These are phyloP conservation scores for Rosa chinensis DNA, from an alignment of 306 rosid species.

Conservation along the genomic window DNA sequence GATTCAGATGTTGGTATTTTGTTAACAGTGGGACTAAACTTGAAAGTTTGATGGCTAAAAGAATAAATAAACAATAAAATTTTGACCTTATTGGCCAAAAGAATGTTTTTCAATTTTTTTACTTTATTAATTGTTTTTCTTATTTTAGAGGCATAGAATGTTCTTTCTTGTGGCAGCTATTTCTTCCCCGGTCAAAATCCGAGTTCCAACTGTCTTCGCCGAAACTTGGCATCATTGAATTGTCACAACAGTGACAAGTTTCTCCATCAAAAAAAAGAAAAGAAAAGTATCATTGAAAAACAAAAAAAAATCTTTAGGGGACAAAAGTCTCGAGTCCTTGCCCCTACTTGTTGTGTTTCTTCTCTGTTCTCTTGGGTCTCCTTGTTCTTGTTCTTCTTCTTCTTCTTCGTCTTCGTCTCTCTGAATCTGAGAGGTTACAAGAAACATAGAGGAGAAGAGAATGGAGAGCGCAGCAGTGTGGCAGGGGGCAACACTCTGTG, in stretches of 20 bases:
- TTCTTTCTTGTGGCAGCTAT: background rate
- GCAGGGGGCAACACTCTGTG: conserved; percentile 69
- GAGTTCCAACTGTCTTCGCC: background rate
- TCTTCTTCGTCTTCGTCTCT: conserved; percentile 9
- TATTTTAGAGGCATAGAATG: background rate
- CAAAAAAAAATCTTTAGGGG: background rate
- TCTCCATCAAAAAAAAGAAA: background rate
- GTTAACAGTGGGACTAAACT: no score
- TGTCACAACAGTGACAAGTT: background rate
- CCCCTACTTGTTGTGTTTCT: background rate
- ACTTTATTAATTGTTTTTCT: background rate
- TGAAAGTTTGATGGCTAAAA: no score
- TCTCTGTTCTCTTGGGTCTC: conserved; percentile 14
- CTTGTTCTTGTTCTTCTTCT: background rate
- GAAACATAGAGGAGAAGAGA: conserved; percentile 11
- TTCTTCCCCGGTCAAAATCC: background rate
- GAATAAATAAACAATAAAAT: no score
- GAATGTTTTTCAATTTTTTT: no score
- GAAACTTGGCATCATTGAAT: background rate
- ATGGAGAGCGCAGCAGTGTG: conserved; percentile 66
- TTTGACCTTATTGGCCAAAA: no score
- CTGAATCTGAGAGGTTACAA: conserved; percentile 15
- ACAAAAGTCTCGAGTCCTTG: background rate
- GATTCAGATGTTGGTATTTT: no score
- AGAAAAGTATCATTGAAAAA: background rate